Conservation (phyloP, 2,329 filamentous ascomycete species). For the Orbilia quercus region DNA sequence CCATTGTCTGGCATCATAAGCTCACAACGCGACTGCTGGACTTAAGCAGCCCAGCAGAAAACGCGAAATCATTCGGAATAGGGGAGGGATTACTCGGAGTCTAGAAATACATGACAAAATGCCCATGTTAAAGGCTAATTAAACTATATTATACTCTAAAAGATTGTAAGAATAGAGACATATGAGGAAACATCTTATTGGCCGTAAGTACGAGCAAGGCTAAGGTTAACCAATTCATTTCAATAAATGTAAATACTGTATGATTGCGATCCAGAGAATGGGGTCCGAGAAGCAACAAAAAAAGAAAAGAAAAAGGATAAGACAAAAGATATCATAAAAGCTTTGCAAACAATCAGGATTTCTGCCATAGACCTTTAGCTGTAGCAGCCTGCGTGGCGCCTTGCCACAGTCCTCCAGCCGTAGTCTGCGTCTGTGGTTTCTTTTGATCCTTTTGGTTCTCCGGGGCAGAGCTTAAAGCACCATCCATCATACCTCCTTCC, state of each 20-base stretch:
- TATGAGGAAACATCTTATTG: constrained; percentile 11
- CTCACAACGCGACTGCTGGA: too few species aligned
- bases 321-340: not conserved
- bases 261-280: too few species aligned
- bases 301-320: constrained; percentile 1
- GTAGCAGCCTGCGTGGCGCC: constrained; percentile 29
- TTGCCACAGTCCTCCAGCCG: constrained; percentile 34
- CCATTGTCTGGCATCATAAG: too few species aligned
- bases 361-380: constrained; percentile 46
- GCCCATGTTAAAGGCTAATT: too few species aligned
- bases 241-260: not conserved
- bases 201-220: constrained; percentile 2
- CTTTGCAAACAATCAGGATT: constrained; percentile 1
- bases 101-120: too few species aligned
- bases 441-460: constrained; percentile 69
- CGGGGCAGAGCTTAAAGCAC: constrained; percentile 66
- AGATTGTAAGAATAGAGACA: constrained; percentile 1
- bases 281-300: too few species aligned
- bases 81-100: too few species aligned
- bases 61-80: too few species aligned
- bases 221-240: constrained; percentile 7
- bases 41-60: too few species aligned
- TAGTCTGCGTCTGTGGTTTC: constrained; percentile 70
- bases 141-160: too few species aligned
- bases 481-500: constrained; percentile 75